Percentiles rank a stretch among this genome's conserved stretches.
These are phyloP conservation scores for Exophiala bonariae DNA, from an alignment of 2,329 filamentous ascomycete species.

Conservation along the genomic window DNA sequence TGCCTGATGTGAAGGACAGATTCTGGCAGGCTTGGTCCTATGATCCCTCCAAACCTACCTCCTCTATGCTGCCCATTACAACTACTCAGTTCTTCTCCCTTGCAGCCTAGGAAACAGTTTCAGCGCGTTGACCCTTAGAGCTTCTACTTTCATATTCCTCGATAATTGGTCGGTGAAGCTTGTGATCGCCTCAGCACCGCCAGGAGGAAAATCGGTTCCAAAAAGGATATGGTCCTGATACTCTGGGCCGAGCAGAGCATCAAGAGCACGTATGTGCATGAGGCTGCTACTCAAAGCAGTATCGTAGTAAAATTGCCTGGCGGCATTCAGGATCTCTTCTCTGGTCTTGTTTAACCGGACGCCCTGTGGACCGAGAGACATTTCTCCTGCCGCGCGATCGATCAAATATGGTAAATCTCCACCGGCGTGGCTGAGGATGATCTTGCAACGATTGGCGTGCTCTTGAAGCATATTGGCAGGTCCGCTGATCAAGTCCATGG, in stretches of 20 bases:
- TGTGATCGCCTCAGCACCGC: neutral
- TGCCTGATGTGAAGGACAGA: too few relatives aligned
- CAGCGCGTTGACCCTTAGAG: neutral
- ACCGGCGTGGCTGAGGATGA: neutral
- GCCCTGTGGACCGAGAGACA: neutral
- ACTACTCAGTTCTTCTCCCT: too few relatives aligned
- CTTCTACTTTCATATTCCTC: neutral
- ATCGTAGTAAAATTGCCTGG: constrained; percentile 3
- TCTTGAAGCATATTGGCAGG: neutral
- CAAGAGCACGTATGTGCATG: neutral
- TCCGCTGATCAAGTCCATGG: neutral
- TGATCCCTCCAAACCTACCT: too few relatives aligned
- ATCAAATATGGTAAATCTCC: neutral
- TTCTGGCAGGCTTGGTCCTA: too few relatives aligned
- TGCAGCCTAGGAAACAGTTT: neutral
- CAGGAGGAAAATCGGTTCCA: constrained; percentile 1
- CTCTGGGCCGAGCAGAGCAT: neutral
- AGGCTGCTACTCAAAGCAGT: neutral
- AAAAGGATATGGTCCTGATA: neutral
- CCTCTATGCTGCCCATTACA: too few relatives aligned
- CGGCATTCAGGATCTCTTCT: neutral
- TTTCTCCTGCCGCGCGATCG: neutral
- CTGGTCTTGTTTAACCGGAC: neutral
- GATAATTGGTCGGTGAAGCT: neutral
- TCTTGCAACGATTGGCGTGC: neutral